These are phyloP conservation scores for Debaryomycetaceae sp. DNA, from an alignment of 1,139 yeast genomes.

Conservation along the genomic window DNA sequence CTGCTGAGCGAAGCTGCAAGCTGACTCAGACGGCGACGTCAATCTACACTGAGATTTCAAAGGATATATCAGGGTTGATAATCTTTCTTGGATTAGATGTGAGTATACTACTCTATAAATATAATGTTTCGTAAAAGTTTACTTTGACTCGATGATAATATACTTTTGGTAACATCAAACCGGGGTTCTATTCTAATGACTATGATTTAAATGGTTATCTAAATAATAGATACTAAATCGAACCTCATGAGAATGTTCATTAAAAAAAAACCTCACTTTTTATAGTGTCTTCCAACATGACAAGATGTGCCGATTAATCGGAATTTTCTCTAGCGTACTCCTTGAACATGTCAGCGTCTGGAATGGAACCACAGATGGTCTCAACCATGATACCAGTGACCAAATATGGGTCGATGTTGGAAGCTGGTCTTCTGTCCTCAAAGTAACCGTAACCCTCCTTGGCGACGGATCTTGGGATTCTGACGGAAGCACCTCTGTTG, in stretches of 20 bases:
- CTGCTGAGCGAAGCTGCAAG: no score
- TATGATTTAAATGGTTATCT: neutral
- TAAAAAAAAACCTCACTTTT: neutral
- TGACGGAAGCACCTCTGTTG: conserved; percentile 98
- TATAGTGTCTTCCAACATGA: neutral
- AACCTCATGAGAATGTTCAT: neutral
- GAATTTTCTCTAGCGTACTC: conserved; percentile 73
- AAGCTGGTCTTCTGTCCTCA: conserved; percentile 99
- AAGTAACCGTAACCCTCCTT: conserved; percentile 97
- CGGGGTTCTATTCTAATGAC: neutral
- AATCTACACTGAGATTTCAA: no score
- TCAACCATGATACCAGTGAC: conserved; percentile 98
- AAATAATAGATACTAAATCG: neutral
- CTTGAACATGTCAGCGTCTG: conserved; percentile 93
- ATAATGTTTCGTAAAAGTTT: neutral
- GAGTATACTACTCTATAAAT: conserved; percentile 5
- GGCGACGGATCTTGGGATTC: conserved; percentile 98
- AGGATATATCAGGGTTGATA: no score
- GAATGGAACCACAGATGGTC: conserved; percentile 92
- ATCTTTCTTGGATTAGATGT: no score
- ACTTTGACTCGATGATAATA: conserved; percentile 1
- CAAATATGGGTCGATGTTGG: conserved; percentile 97
- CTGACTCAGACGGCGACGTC: no score
- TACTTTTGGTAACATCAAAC: neutral
- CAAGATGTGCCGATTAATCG: conserved; percentile 16